Evolutionary conservation across 306 rosid species (phyloP).

Genomic region (Datisca glomerata): DNA sequence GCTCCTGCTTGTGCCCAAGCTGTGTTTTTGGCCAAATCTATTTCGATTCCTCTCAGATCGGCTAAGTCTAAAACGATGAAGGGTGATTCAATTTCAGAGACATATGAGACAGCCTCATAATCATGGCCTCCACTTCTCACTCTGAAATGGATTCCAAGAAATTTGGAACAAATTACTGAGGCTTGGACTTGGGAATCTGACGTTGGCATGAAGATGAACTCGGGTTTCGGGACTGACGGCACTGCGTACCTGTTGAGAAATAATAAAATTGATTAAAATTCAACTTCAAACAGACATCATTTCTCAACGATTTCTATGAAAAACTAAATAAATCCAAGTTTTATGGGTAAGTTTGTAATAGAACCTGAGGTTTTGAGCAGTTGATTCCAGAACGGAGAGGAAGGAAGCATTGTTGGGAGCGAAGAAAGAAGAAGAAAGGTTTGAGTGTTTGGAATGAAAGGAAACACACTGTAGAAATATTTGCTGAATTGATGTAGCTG

Average conservation of each 20-base stretch:
- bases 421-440: constrained; percentile 21
- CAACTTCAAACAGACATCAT: too few relatives aligned
- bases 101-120: not conserved
- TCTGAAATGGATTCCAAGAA: constrained; percentile 33
- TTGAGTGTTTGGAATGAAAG: not conserved
- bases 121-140: constrained; percentile 66
- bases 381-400: constrained; percentile 14
- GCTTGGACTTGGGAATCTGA: constrained; percentile 40
- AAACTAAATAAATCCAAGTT: too few relatives aligned
- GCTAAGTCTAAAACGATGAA: constrained; percentile 16
- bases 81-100: constrained; percentile 4
- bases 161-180: constrained; percentile 43
- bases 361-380: not conserved
- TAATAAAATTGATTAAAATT: too few relatives aligned
- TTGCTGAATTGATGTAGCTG: not conserved
- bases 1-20: constrained; percentile 15
- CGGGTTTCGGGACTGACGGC: constrained; percentile 41
- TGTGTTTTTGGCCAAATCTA: constrained; percentile 3
- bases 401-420: constrained; percentile 27
- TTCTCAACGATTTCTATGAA: too few relatives aligned
- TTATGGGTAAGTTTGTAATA: not conserved
- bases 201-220: constrained; percentile 40
- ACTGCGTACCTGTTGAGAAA: too few relatives aligned
- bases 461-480: not conserved
- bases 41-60: constrained; percentile 7